Conservation (phyloP, 2,329 filamentous ascomycete genomes). For the Penicillium vulpinum region DNA sequence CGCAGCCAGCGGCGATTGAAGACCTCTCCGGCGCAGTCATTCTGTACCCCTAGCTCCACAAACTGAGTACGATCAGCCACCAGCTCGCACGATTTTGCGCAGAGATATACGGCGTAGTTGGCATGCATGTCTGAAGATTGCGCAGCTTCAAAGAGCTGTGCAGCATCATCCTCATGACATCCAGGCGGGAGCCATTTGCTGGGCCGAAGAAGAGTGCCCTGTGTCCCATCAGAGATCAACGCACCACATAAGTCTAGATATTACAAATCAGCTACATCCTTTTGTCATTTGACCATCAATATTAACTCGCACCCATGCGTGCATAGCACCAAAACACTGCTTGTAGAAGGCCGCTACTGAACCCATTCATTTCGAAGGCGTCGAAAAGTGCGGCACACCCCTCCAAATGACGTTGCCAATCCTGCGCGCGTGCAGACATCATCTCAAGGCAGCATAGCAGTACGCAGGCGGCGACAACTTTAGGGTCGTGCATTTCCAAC, state of each 20-base stretch:
- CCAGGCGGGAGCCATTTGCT: slow-evolving; percentile 51
- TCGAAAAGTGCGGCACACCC: slow-evolving; percentile 57
- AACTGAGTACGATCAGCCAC: slow-evolving; percentile 52
- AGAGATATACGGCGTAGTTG: slow-evolving; percentile 61
- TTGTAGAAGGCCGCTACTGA: slow-evolving; percentile 53
- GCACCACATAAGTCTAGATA: slow-evolving; percentile 54
- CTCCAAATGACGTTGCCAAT: slow-evolving; percentile 58
- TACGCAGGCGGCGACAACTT: slow-evolving; percentile 55
- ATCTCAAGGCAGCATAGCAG: slow-evolving; percentile 58
- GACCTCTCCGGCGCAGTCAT: slow-evolving; percentile 43
- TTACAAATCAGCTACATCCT: neutral
- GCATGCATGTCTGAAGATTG: slow-evolving; percentile 56
- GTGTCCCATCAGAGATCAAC: slow-evolving; percentile 54
- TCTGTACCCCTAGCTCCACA: slow-evolving; percentile 50
- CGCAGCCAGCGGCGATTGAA: slow-evolving; percentile 50
- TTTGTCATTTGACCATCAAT: neutral
- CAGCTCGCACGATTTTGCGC: slow-evolving; percentile 54
- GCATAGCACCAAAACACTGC: slow-evolving; percentile 62
- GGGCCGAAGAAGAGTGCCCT: slow-evolving; percentile 52
- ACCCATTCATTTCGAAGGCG: slow-evolving; percentile 53
- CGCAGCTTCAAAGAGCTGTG: slow-evolving; percentile 39
- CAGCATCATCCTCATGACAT: slow-evolving; percentile 38
- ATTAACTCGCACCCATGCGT: slow-evolving; percentile 49
- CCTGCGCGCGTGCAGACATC: slow-evolving; percentile 50
- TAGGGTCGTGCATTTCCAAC: slow-evolving; percentile 50